These are phyloP conservation scores for Russula virescens DNA, from an alignment of 768 basidiomycete genomes.

Conservation along the genomic window DNA sequence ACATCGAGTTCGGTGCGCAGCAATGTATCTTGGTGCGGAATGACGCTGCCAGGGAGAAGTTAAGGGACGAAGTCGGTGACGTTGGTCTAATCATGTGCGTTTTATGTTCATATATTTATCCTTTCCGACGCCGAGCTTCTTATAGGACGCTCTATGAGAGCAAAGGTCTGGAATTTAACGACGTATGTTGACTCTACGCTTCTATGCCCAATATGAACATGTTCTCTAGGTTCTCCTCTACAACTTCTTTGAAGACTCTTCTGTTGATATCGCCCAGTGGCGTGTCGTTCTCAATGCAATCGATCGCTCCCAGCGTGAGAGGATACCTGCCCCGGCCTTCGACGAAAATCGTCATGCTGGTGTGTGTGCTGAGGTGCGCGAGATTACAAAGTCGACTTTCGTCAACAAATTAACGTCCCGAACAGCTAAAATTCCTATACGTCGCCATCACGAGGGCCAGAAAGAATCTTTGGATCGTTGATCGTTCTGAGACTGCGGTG, in stretches of 20 bases:
- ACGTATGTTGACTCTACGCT: slow-evolving; percentile 32
- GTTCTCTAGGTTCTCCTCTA: slow-evolving; percentile 51
- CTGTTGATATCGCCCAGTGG: slow-evolving; percentile 47
- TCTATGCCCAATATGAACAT: background rate
- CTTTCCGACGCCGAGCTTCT: background rate
- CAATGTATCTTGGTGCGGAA: slow-evolving; percentile 35
- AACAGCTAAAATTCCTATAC: slow-evolving; percentile 55
- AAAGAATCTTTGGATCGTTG: slow-evolving; percentile 63
- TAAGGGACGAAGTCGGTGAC: slow-evolving; percentile 28
- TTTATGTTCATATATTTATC: background rate
- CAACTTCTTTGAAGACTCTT: slow-evolving; percentile 63
- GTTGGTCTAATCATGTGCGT: slow-evolving; percentile 26
- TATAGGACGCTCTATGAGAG: slow-evolving; percentile 49
- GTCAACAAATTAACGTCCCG: background rate
- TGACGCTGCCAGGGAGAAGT: slow-evolving; percentile 28
- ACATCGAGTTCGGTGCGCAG: slow-evolving; percentile 29
- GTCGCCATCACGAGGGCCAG: slow-evolving; percentile 62
- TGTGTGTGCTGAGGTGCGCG: slow-evolving; percentile 21
- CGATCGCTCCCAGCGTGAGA: slow-evolving; percentile 22
- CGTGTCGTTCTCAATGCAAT: slow-evolving; percentile 44
- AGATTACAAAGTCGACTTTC: background rate
- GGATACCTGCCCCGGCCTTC: slow-evolving; percentile 39
- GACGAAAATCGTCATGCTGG: slow-evolving; percentile 43
- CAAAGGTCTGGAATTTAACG: slow-evolving; percentile 63
- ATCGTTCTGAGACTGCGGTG: slow-evolving; percentile 50